Base-by-base conservation (phyloP, 306 rosid genomes). In the Calophaca sinica region DNA sequence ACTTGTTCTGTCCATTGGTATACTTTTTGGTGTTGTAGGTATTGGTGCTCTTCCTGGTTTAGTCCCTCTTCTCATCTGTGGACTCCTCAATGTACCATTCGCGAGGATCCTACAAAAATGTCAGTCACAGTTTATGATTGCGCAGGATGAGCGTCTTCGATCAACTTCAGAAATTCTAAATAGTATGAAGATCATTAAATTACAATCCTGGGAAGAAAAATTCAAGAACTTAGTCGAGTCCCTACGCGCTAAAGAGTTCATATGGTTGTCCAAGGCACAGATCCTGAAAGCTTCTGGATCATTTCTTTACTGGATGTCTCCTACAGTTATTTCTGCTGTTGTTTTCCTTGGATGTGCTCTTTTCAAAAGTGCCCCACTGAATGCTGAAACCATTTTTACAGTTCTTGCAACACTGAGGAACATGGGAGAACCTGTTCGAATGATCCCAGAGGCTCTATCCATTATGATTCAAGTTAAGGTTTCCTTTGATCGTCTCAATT, bases 201-300 rank as follows among this genome's bases (percentile, higher is more conserved):
- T 93, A 13, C 97, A 93, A 52, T 93, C 97, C 0, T 93, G 98
- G 98, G 97, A 86, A 64, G 91, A 85, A 2, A 87, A 89, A 7
- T 93, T 93, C 73, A 87, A 85, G 77, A 78, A 12, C 45, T 33
- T 74, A 50, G 72, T 90, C 0, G 84, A 89, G 58, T 82, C 86
- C 1, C 79, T 75, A 13, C 83, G 97, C 0, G 87, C 78, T 6
- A 63, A 67, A 9, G 97, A 93, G 72, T 88, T 93, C 78, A 79
- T 74, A 80, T 90, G 93, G 91, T 81, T 90, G 73, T 39, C 86
- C 33, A 83, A 84, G 57, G 51, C 79, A 4, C 93, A 87, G 32
- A 39, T 82, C 1, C 26, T 45, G 59, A 90, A 81, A 78, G 86
- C 77, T 67, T 51, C 28, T 52, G 75, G 65, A 2, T 74, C 93